phyloP scores from a whole-genome alignment of 805 yeast genomes.

The Candida oleophila region DNA sequence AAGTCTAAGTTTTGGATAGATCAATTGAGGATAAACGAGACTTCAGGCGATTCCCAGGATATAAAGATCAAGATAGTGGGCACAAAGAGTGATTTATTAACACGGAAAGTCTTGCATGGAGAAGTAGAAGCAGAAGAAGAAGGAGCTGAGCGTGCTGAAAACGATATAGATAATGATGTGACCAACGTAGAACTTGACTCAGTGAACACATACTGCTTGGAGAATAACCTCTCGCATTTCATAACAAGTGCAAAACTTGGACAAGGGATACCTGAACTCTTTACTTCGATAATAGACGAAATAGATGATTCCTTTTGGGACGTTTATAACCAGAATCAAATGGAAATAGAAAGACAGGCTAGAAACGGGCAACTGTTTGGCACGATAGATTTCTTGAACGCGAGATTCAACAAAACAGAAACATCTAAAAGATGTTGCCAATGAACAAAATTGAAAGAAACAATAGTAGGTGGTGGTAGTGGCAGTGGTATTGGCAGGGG shows the following conservation, averaged over 20 bases:
- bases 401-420: slow-evolving; percentile 3
- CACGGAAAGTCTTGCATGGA: slow-evolving; percentile 4
- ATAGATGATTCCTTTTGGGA: slow-evolving; percentile 32
- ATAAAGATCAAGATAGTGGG: slow-evolving; percentile 62
- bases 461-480: too few species aligned
- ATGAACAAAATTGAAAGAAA: slow-evolving; percentile 1
- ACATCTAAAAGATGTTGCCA: slow-evolving; percentile 7
- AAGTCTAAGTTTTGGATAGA: slow-evolving; percentile 90
- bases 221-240: slow-evolving; percentile 19
- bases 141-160: neutral
- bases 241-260: slow-evolving; percentile 74
- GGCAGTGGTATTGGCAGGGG: too few species aligned
- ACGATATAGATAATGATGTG: slow-evolving; percentile 3
- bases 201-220: slow-evolving; percentile 11
- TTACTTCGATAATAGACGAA: slow-evolving; percentile 28
- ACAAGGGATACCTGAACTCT: slow-evolving; percentile 48
- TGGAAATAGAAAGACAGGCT: slow-evolving; percentile 3
- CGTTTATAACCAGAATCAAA: slow-evolving; percentile 13
- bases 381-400: slow-evolving; percentile 8
- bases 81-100: slow-evolving; percentile 70
- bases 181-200: slow-evolving; percentile 12
- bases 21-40: slow-evolving; percentile 49
- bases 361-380: slow-evolving; percentile 3
- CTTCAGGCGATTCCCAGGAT: slow-evolving; percentile 16
- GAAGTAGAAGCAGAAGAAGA: slow-evolving; percentile 11